Evolutionary conservation across 495 filamentous ascomycete species (phyloP).

Genomic region (Podospora didyma): DNA sequence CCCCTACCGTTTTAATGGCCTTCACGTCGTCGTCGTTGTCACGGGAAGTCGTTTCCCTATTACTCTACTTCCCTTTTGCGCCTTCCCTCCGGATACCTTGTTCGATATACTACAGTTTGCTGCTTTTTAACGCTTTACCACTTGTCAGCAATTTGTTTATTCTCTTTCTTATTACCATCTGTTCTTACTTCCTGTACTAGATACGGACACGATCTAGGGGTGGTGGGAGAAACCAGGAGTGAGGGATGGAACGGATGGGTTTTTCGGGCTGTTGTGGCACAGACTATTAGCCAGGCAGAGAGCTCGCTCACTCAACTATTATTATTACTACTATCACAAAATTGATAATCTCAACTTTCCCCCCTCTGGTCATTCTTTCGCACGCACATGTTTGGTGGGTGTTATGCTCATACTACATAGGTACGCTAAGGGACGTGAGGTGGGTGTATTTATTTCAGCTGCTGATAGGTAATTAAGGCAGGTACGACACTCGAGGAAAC

Average conservation of each 20-base stretch:
- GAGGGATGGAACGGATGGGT: conserved; percentile 6
- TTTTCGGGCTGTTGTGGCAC: conserved; percentile 7
- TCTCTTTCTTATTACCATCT: conserved; percentile 12
- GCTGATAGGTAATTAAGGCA: no score
- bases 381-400: neutral
- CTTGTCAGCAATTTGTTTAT: conserved; percentile 15
- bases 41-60: conserved; percentile 11
- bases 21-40: conserved; percentile 19
- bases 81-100: conserved; percentile 36
- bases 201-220: conserved; percentile 22
- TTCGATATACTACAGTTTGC: conserved; percentile 33
- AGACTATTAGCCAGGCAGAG: conserved; percentile 12
- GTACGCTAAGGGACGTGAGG: no score
- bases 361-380: neutral
- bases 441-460: no score
- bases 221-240: conserved; percentile 6
- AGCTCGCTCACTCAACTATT: conserved; percentile 9
- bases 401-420: no score
- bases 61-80: conserved; percentile 17
- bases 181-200: conserved; percentile 30
- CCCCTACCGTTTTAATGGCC: conserved; percentile 40
- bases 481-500: no score
- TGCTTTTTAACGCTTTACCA: conserved; percentile 13
- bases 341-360: conserved; percentile 21
- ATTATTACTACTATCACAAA: conserved; percentile 15